A percentile compares a stretch with the other conserved stretches of the same genome.
These are phyloP conservation scores for Aschersonia sp. DNA, from an alignment of 2,329 filamentous ascomycete genomes.

Conservation along the genomic window DNA sequence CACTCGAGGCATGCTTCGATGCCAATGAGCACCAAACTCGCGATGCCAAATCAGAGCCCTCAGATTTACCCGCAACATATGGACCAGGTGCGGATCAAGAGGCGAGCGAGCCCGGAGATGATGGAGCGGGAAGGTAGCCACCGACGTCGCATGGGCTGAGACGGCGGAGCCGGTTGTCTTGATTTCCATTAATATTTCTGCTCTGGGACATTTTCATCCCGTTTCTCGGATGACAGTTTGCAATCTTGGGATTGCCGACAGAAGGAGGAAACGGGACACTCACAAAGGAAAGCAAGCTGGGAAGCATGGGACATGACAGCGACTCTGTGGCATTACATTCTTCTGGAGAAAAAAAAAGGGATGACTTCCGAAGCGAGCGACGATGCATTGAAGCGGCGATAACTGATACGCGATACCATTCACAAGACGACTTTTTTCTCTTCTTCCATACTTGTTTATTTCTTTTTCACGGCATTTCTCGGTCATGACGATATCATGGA, in stretches of 20 bases:
- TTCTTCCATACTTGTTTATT: neutral
- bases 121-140: slow-evolving; percentile 29
- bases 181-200: neutral
- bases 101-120: slow-evolving; percentile 34
- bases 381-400: slow-evolving; percentile 3
- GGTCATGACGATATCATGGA: slow-evolving; percentile 1
- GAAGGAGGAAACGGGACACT: too few relatives aligned
- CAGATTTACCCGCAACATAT: slow-evolving; percentile 16
- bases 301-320: neutral
- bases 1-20: slow-evolving; percentile 10
- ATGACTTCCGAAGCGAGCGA: slow-evolving; percentile 2
- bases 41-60: slow-evolving; percentile 18
- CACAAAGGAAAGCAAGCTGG: too few relatives aligned
- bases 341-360: neutral
- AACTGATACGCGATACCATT: slow-evolving; percentile 1
- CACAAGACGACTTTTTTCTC: neutral
- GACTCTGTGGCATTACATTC: neutral
- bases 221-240: too few relatives aligned
- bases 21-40: slow-evolving; percentile 20
- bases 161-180: neutral
- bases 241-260: too few relatives aligned
- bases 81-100: slow-evolving; percentile 31
- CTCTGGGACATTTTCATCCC: neutral
- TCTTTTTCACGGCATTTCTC: neutral
- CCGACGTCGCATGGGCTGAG: slow-evolving; percentile 18